These are phyloP conservation scores for Naegleria gruberi DNA, from an alignment of 208 protist genomes.

Conservation along the genomic window DNA sequence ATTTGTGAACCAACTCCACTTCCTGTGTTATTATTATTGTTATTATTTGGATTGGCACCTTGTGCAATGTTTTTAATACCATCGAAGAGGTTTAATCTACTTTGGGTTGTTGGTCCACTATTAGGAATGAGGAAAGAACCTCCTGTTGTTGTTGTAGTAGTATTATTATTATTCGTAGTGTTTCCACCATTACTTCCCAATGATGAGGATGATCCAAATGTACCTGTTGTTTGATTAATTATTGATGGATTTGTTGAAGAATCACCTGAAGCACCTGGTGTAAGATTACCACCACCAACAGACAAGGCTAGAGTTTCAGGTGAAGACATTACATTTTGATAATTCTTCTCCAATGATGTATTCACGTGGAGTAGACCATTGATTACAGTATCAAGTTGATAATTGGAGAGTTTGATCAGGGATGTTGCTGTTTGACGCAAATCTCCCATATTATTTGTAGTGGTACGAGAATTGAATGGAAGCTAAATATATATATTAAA, in stretches of 20 bases:
- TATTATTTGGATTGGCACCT: neutral
- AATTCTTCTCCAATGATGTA: neutral
- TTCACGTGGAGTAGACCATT: neutral
- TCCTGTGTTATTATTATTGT: neutral
- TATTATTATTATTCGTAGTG: neutral
- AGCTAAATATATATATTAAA: neutral
- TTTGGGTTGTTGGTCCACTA: too few species aligned
- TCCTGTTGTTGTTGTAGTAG: neutral
- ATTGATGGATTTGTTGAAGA: neutral
- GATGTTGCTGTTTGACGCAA: neutral
- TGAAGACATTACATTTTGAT: neutral
- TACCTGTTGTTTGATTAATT: neutral
- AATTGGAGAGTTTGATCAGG: slow-evolving; percentile 10
- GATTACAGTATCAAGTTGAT: neutral
- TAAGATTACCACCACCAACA: neutral
- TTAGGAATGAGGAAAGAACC: too few species aligned
- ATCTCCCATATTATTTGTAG: slow-evolving; percentile 4
- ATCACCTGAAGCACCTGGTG: neutral
- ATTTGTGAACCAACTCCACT: neutral
- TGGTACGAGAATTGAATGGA: neutral
- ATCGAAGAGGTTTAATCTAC: neutral
- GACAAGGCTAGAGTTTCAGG: neutral
- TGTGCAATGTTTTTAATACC: neutral
- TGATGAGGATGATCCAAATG: too few species aligned
- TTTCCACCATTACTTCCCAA: neutral